Base-by-base conservation (phyloP, 768 basidiomycete genomes). In the Lactifluus volemus region DNA sequence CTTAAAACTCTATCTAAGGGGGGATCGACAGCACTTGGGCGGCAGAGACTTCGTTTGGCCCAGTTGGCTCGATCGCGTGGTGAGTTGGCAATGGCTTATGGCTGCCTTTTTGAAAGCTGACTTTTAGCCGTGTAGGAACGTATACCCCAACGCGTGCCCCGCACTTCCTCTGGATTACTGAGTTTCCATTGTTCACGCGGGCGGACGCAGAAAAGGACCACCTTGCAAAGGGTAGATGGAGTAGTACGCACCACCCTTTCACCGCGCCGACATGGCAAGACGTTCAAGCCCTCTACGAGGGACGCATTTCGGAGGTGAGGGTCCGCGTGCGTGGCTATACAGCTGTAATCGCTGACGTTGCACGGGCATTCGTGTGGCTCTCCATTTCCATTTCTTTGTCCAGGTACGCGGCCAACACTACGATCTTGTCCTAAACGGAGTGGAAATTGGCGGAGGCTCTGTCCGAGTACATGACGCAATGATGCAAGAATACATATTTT, bases 201-300 rank as follows among this genome's bases (percentile, higher is more conserved):
- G 84, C 86, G 41, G 94, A 97, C 71, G 78, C 79, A 58, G 94
- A 97, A 76, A 97, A 97, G 74, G 85, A 89, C 41, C 83, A 86
- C 69, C 74, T 93, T 34, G 89, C 92, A 4, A 81, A 84, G 59
- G 94, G 94, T 34, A 79, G 93, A 68, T 96, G 92, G 90, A 88
- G 89, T 65, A 89, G 89, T 64, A 85, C 91, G 3, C 95, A 98
- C 68, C 95, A 98, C 73, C 95, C 95, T 2, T 98, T 98, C 73
- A 98, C 95, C 12, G 94, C 95, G 9, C 95, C 95, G 21, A 89
- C 95, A 84, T 88, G 79, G 79, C 82, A 96, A 72, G 95, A 98
- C 72, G 78, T 96, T 29, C 78, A 84, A 49, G 81, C 82, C 41
- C 77, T 98, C 74, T 86, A 88, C 69, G 75, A 75, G 45, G 92